Evolutionary conservation across 2,329 filamentous ascomycete species (phyloP).

Genomic region (Cercospora sp.): DNA sequence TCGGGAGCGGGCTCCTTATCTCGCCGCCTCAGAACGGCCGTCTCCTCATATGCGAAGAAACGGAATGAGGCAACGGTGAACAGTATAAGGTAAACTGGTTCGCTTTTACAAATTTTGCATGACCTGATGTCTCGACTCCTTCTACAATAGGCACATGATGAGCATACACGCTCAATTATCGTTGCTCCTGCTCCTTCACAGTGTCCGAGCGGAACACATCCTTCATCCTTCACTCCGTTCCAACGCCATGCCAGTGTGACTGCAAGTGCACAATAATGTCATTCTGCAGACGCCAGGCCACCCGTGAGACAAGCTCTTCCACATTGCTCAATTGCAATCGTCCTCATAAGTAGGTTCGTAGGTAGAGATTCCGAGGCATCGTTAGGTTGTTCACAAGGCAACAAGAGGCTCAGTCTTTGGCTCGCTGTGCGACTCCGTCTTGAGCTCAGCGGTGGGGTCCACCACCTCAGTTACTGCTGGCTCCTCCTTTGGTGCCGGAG

Average conservation of each 20-base stretch:
- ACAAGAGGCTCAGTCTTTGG: conserved; percentile 7
- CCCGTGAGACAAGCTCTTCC: neutral
- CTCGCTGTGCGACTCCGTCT: conserved; percentile 11
- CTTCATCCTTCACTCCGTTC: neutral
- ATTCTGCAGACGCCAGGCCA: neutral
- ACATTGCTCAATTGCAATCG: neutral
- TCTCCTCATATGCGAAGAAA: neutral
- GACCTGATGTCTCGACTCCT: conserved; percentile 7
- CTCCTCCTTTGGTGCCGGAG: conserved; percentile 28
- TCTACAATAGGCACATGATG: conserved; percentile 9
- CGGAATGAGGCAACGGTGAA: neutral
- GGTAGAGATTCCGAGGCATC: conserved; percentile 9
- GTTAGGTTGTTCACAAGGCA: conserved; percentile 3
- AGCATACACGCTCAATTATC: conserved; percentile 1
- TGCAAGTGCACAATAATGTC: conserved; percentile 4
- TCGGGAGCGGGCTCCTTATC: neutral
- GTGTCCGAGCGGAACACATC: neutral
- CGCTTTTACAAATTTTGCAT: conserved; percentile 8
- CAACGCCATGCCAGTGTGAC: conserved; percentile 8
- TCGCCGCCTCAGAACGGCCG: neutral
- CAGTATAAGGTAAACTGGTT: neutral
- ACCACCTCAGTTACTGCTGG: conserved; percentile 23
- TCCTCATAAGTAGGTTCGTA: conserved; percentile 1
- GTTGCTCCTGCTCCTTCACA: neutral
- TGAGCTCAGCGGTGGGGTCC: conserved; percentile 18